These are phyloP conservation scores for Pelargonium citronellum DNA, from an alignment of 441 rosid genomes.

Conservation along the genomic window DNA sequence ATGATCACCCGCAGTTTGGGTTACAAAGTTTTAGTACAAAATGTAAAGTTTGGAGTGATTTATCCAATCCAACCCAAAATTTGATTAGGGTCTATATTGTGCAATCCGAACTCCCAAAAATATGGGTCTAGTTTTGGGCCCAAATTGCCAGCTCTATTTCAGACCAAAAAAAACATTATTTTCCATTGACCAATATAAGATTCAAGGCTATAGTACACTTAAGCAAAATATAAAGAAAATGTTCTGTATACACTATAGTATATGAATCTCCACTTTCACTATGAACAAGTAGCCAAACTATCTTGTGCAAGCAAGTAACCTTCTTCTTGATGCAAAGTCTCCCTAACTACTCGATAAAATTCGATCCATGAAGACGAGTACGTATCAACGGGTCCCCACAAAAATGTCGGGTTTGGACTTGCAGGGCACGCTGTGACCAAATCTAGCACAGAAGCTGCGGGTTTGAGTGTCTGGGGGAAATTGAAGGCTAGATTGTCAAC, in stretches of 20 bases:
- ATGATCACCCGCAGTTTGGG: too few relatives aligned
- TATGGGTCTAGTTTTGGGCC: too few relatives aligned
- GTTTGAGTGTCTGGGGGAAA: constrained; percentile 70
- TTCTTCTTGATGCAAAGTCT: constrained; percentile 47
- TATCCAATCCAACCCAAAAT: too few relatives aligned
- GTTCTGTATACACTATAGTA: constrained; percentile 23
- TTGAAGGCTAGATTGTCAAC: constrained; percentile 88
- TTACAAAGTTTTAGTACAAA: too few relatives aligned
- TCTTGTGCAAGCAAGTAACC: constrained; percentile 38
- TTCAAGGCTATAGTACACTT: not conserved
- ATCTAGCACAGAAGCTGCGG: constrained; percentile 72
- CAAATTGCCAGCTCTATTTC: not conserved
- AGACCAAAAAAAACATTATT: not conserved
- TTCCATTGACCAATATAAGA: not conserved
- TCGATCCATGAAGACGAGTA: constrained; percentile 65
- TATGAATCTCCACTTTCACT: constrained; percentile 28
- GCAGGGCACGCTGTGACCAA: constrained; percentile 77
- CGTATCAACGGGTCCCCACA: constrained; percentile 49
- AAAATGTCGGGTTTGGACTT: constrained; percentile 74
- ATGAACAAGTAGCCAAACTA: constrained; percentile 60
- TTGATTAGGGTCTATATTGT: too few relatives aligned
- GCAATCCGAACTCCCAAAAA: too few relatives aligned
- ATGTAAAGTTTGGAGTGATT: too few relatives aligned
- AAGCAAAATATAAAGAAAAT: constrained; percentile 18
- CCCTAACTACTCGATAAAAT: constrained; percentile 58